phyloP scores from a whole-genome alignment of 768 basidiomycete genomes.

The Mycena belliarum region DNA sequence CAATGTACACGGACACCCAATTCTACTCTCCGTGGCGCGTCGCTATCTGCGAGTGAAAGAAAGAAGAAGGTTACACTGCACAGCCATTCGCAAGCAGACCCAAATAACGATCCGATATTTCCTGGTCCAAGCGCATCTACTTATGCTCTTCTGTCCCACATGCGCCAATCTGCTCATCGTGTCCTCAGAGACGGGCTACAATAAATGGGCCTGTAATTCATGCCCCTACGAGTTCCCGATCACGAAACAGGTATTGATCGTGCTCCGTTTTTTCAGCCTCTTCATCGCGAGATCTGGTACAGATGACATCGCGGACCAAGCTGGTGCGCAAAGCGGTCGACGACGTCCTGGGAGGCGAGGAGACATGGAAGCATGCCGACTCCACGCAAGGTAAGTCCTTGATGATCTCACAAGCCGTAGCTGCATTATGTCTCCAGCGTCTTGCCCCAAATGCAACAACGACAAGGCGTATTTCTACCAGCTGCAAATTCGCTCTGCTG shows the following conservation, averaged over 20 bases:
- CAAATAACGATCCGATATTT: background rate
- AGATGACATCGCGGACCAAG: constrained; percentile 91
- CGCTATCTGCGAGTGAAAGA: constrained; percentile 9
- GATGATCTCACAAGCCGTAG: background rate
- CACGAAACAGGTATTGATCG: constrained; percentile 70
- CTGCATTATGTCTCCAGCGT: constrained; percentile 35
- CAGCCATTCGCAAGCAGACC: constrained; percentile 6
- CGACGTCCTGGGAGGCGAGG: constrained; percentile 93
- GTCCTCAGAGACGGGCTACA: constrained; percentile 74
- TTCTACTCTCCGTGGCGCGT: constrained; percentile 10
- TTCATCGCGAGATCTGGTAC: no score
- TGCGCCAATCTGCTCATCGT: constrained; percentile 88
- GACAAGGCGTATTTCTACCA: constrained; percentile 91
- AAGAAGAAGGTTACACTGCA: constrained; percentile 1
- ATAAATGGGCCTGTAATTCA: constrained; percentile 92
- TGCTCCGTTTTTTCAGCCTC: no score
- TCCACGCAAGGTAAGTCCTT: constrained; percentile 65
- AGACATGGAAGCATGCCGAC: constrained; percentile 93
- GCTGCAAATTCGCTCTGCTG: constrained; percentile 92
- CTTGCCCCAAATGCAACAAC: constrained; percentile 80
- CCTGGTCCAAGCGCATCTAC: constrained; percentile 5
- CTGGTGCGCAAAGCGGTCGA: constrained; percentile 90
- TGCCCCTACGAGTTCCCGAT: constrained; percentile 97
- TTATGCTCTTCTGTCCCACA: constrained; percentile 96
- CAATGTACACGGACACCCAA: constrained; percentile 29